These are phyloP conservation scores for Corinectria fuckeliana DNA, from an alignment of 2,329 filamentous ascomycete genomes.

Conservation along the genomic window DNA sequence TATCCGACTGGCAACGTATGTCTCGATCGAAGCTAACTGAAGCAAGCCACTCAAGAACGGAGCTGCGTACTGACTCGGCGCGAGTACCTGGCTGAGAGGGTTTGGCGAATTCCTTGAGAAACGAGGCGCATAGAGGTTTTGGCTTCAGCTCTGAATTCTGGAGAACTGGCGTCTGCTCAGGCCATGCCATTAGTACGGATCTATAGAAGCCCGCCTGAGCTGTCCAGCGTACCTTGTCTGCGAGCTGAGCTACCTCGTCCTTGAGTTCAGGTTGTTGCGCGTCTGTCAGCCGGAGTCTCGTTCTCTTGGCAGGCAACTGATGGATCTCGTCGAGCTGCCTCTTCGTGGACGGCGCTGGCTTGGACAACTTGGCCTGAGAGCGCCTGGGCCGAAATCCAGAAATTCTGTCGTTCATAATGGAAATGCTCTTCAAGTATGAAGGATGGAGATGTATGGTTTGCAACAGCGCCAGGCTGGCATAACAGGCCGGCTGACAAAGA, in stretches of 20 bases:
- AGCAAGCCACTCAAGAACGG: slow-evolving; percentile 3
- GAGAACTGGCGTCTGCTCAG: neutral
- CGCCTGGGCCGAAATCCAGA: too few relatives aligned
- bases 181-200: neutral
- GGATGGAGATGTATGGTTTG: too few relatives aligned
- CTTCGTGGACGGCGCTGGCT: too few relatives aligned
- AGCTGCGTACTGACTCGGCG: neutral
- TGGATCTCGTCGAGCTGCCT: too few relatives aligned
- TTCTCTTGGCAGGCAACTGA: too few relatives aligned
- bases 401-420: too few relatives aligned
- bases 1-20: neutral
- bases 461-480: too few relatives aligned
- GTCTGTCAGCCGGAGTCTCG: too few relatives aligned
- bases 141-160: neutral
- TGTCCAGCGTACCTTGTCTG: slow-evolving; percentile 1
- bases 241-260: neutral
- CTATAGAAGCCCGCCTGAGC: neutral
- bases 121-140: neutral
- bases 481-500: too few relatives aligned
- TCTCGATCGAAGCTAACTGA: neutral
- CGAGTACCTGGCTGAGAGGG: neutral
- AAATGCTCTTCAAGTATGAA: too few relatives aligned
- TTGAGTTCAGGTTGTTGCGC: neutral
- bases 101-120: slow-evolving; percentile 1
- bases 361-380: too few relatives aligned